Evolutionary conservation across 2,329 filamentous ascomycete species (phyloP), one percentile per base, ranked within the genome.

Genomic region (Aspergillus unguis): DNA sequence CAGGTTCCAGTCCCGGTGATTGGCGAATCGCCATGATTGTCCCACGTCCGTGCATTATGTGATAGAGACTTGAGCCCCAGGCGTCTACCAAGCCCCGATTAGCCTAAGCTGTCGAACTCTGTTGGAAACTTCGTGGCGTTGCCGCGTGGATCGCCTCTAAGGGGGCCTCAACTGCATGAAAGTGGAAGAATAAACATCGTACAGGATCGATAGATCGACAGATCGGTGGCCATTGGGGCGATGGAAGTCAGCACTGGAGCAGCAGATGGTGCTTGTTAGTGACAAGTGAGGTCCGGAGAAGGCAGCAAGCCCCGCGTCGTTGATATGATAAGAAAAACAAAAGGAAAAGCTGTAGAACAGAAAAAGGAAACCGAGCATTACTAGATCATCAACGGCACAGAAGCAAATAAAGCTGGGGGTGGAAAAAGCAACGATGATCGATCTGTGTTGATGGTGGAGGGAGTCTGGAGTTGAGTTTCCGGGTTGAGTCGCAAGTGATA

Each of bases 41-140:
- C 50, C 58, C 47, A 47, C 50, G 60, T 65, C 62, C 52, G 60
- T 65, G 61, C 62, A 42, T 50, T 61, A 66, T 70, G 63, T 71
- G 67, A 70, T 66, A 69, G 65, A 68, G 55, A 57, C 25, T 52
- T 52, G 33, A 35, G 48, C 38, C 48, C 44, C 38, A 38, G 31
- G 41, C 31, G 41, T 41, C 27, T 32, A 5, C 27, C 44, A 11
- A 27, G 42, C 48, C 17, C 33, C 38, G 43, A 48, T 44, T 50
- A 53, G 48, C 47, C 40, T 46, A 40, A 49, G 51, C 37, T 36
- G 55, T 60, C 54, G 57, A 65, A 64, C 57, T 62, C 40, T 62
- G 54, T 52, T 55, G 61, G 57, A 60, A 58, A 47, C 49, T 50
- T 54, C 44, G 44, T 51, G 25, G n/a, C 50, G 36, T 50, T 60